Evolutionary conservation across 2,329 filamentous ascomycete species (phyloP).

Genomic region (Aspergillus niger): DNA sequence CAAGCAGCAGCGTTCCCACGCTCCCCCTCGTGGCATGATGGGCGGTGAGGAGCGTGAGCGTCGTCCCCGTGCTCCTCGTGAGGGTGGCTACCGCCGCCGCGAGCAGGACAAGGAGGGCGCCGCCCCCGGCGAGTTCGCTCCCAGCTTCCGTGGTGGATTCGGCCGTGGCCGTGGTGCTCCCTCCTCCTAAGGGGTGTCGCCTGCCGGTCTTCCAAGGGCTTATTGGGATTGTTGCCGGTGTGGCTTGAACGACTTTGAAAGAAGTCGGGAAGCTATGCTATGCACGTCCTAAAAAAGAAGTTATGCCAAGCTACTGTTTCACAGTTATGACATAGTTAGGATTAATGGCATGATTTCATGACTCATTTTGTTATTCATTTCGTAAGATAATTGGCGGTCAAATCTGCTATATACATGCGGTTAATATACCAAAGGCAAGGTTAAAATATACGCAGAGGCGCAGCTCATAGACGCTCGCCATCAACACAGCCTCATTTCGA

Average conservation of each 20-base stretch:
- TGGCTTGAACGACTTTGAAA: slow-evolving; percentile 32
- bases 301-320: slow-evolving; percentile 26
- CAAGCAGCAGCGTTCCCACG: slow-evolving; percentile 99
- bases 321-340: slow-evolving; percentile 32
- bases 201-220: slow-evolving; percentile 36
- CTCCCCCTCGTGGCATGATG: slow-evolving; percentile 98
- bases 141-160: slow-evolving; percentile 88
- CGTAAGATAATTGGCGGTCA: neutral
- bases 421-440: too few species aligned
- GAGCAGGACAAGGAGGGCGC: slow-evolving; percentile 89
- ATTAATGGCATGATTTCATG: slow-evolving; percentile 37
- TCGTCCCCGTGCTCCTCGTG: slow-evolving; percentile 76
- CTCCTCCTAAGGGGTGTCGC: slow-evolving; percentile 51
- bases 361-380: slow-evolving; percentile 3
- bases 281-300: slow-evolving; percentile 29
- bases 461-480: neutral
- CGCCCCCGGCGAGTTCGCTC: slow-evolving; percentile 88
- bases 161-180: slow-evolving; percentile 83
- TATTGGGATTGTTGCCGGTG: slow-evolving; percentile 25
- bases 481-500: slow-evolving; percentile 8
- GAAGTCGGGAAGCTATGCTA: slow-evolving; percentile 29
- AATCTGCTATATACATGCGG: too few species aligned
- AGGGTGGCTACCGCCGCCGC: slow-evolving; percentile 88
- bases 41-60: slow-evolving; percentile 80
- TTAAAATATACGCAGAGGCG: neutral